Base-by-base conservation (phyloP, 306 rosid genomes). In the Quercus cerris region DNA sequence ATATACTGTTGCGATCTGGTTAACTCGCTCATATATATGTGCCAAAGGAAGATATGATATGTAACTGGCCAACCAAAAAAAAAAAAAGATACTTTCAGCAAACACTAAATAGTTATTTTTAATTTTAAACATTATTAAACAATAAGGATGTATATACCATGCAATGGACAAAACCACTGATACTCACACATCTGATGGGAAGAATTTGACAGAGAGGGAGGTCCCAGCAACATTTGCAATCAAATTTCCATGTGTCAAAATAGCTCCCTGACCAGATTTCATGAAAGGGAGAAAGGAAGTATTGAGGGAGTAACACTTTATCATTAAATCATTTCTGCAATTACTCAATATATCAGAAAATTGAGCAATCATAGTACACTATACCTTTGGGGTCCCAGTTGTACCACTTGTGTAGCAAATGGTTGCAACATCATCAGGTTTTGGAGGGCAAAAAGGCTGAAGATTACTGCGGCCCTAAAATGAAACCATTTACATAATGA, bases 371-470 rank as follows among this genome's bases (percentile, higher is more conserved):
- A 74, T 23, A 31, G 75, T 51, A 61, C 56, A 56, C 35, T 44
- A 12, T 80, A 93, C 99, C 97, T 96, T 96, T 55, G 99, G 99
- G 57, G 97, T 93, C 86, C 99, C 99, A 81, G 99, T 96, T 78
- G 99, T 96, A 75, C 99, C 99, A 81, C 99, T 96, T 27, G 99
- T 96, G 81, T 96, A 96, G 88, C 99, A 96, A 82, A 96, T 84
- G 72, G 99, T 93, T 81, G 94, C 97, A 62, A 91, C 78, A 81
- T 96, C 99, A 66, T 87, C 90, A 56, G 97, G 92, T 70, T 90
- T 91, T 70, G 99, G 98, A 0, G 94, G 97, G 83, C 84, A 68
- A 85, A 96, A 96, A 63, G 93, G 97, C 83, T 88, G 94, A 73
- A 81, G 84, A 81, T 85, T 96, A 82, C 89, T 78, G 61, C 83